These are phyloP conservation scores for Camelina hispida DNA, from an alignment of 345 rosid genomes.

Conservation along the genomic window DNA sequence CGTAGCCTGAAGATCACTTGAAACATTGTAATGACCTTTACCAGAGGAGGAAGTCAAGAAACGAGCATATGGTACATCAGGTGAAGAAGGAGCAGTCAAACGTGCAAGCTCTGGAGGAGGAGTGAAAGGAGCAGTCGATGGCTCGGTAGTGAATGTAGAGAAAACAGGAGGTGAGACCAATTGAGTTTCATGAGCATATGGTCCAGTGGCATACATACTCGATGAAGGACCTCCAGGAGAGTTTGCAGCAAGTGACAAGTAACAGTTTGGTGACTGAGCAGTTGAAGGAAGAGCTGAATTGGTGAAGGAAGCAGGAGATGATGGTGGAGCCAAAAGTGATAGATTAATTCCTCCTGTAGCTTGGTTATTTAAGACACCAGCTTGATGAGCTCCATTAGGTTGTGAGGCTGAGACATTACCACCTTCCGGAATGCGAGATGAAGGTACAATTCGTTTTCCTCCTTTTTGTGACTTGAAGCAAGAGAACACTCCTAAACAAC, in stretches of 20 bases:
- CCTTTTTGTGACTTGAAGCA: constrained; percentile 87
- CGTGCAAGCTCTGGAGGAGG: constrained; percentile 99
- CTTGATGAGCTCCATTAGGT: constrained; percentile 74
- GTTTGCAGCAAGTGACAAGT: constrained; percentile 72
- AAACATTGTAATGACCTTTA: constrained; percentile 58
- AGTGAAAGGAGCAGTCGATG: constrained; percentile 96
- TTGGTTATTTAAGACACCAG: constrained; percentile 64
- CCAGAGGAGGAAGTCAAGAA: constrained; percentile 77
- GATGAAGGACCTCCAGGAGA: constrained; percentile 94
- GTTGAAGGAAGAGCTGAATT: constrained; percentile 93
- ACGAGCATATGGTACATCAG: constrained; percentile 96
- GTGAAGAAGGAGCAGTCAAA: constrained; percentile 94
- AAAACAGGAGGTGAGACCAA: constrained; percentile 98
- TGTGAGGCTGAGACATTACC: constrained; percentile 67
- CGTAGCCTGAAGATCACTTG: constrained; percentile 75
- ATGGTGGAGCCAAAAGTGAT: constrained; percentile 94
- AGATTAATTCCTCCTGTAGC: constrained; percentile 60
- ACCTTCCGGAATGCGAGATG: constrained; percentile 81
- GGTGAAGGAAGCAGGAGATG: constrained; percentile 96
- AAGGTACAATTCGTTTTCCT: constrained; percentile 89
- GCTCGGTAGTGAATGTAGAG: constrained; percentile 93
- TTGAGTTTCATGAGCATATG: constrained; percentile 94
- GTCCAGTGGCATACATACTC: constrained; percentile 90
- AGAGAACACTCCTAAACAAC: constrained; percentile 81
- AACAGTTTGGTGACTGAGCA: constrained; percentile 88